Base-by-base conservation (phyloP, 2,329 filamentous ascomycete genomes). In the Fusarium camptoceras region DNA sequence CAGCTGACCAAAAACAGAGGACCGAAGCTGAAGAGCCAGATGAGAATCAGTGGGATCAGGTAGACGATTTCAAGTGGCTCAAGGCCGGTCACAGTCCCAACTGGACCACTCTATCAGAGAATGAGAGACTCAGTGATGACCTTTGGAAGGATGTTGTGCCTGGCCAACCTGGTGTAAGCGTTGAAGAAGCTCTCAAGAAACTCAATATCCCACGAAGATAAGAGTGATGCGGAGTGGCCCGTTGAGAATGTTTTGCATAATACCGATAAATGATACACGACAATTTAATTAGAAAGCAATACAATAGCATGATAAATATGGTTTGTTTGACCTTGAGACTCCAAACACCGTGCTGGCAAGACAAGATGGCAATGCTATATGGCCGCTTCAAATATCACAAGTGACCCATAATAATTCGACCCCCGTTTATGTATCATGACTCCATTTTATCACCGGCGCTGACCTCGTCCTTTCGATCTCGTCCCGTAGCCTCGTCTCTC, bases 11-110 rank as follows among this genome's bases (percentile, higher is more conserved):
- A 49, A 12, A 30, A 41, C 49, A 78, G 75, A 60, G 66, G 43
- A 75, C 70, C 9, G 75, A 77, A 30, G 74, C 75, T 8, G 79
- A 81, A n/a, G 53, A 73, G 39, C 47, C 66, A 8, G 70, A 76
- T 6, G 81, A 81, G 61, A 95, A 97, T 77, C 88, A 92, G 74
- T 99, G 94, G 93, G 87, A 94, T 73, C 89, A 96, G 75, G 92
- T 98, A 18, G 93, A 98, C 78, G 96, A 99, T 79, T 99, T 99
- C 85, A 97, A 97, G 81, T 98, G 96, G 96, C 87, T 98, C 68
- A 97, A 94, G 79, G 85, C 88, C 18, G 93, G 92, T 61, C 88
- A 89, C 30, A 98, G 93, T 76, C 96, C 96, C 4, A 94, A 99
- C 77, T 99, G 95, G 94, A 88, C 84, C 34, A 80, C 93, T 4